These are phyloP conservation scores for Corinectria fuckeliana DNA, from an alignment of 2,329 filamentous ascomycete species.

Conservation along the genomic window DNA sequence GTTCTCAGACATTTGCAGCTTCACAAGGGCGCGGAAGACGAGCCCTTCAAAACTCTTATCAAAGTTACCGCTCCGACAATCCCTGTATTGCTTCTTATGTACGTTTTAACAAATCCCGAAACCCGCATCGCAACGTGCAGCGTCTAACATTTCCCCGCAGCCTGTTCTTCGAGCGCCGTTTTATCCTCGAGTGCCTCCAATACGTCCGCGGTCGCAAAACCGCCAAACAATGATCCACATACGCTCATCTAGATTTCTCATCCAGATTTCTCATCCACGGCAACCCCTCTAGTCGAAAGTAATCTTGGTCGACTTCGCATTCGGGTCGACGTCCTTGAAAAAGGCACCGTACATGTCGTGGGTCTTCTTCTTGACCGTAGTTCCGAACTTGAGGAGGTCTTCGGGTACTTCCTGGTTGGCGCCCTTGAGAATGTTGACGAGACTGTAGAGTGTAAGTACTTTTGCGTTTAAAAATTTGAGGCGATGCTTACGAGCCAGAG, in stretches of 20 bases:
- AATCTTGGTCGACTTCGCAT: conserved; percentile 88
- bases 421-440: conserved; percentile 95
- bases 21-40: conserved; percentile 30
- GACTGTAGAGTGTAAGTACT: conserved; percentile 52
- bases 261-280: no score
- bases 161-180: conserved; percentile 59
- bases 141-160: conserved; percentile 45
- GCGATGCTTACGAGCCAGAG: conserved; percentile 77
- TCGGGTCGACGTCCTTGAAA: conserved; percentile 87
- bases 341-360: conserved; percentile 96
- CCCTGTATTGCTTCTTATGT: conserved; percentile 65
- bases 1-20: conserved; percentile 38
- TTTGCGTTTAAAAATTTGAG: not conserved
- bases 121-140: conserved; percentile 31
- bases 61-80: conserved; percentile 58
- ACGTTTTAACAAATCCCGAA: conserved; percentile 50
- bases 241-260: no score
- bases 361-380: conserved; percentile 98
- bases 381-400: conserved; percentile 91
- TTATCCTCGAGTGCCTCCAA: conserved; percentile 58
- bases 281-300: conserved; percentile 72
- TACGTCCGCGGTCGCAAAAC: conserved; percentile 47
- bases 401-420: conserved; percentile 92
- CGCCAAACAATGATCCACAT: conserved; percentile 38
- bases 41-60: conserved; percentile 47